These are phyloP conservation scores for Chlorella sp. DNA, from an alignment of 139 green algal genomes.

Conservation along the genomic window DNA sequence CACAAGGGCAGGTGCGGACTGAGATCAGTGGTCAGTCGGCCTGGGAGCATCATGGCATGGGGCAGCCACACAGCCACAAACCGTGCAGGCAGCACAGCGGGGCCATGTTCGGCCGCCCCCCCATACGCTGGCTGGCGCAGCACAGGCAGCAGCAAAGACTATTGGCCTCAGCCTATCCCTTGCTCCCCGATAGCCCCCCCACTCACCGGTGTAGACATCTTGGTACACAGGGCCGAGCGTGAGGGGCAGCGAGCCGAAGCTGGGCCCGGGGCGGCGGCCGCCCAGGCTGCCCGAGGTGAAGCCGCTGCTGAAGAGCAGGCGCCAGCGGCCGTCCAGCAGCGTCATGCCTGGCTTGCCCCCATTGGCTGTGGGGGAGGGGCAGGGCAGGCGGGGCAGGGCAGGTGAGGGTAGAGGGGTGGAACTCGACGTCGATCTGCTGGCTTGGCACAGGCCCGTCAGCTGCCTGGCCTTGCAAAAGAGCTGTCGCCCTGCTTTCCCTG, in stretches of 20 bases:
- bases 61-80: not conserved
- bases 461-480: no score
- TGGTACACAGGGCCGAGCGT: conserved; percentile 61
- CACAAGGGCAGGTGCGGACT: not conserved
- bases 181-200: not conserved
- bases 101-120: not conserved
- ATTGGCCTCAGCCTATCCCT: not conserved
- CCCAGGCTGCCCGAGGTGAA: conserved; percentile 64
- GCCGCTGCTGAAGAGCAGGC: conserved; percentile 55
- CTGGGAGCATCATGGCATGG: not conserved
- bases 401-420: not conserved
- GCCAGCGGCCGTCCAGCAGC: conserved; percentile 55
- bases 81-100: not conserved
- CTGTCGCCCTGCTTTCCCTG: no score
- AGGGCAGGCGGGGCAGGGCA: not conserved
- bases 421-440: no score
- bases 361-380: not conserved
- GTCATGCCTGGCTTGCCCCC: conserved; percentile 37
- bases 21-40: not conserved
- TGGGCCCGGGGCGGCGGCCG: conserved; percentile 57
- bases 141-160: not conserved
- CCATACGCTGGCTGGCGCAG: not conserved
- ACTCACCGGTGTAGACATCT: conserved; percentile 32
- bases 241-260: conserved; percentile 51
- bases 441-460: no score